Percentiles rank a stretch among this genome's conserved stretches.
Evolutionary conservation across 495 filamentous ascomycete species (phyloP).

Genomic region (Penicillium pancosmium): DNA sequence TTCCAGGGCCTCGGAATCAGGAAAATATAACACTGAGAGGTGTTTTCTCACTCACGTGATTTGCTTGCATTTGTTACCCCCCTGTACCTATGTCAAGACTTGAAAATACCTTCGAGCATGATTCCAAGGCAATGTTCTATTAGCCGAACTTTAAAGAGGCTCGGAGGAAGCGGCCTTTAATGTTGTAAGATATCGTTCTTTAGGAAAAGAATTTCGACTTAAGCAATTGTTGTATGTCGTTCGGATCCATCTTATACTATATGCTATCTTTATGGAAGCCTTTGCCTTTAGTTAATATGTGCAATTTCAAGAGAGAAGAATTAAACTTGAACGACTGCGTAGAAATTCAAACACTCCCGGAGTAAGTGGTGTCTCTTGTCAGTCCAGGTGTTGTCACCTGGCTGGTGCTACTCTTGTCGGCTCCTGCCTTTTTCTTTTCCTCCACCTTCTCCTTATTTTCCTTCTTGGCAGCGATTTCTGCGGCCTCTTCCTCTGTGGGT

Average conservation of each 20-base stretch:
- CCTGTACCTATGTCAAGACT: too few relatives aligned
- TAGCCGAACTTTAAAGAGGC: too few relatives aligned
- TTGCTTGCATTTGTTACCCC: too few relatives aligned
- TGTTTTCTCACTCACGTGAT: too few relatives aligned
- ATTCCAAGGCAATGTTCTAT: too few relatives aligned
- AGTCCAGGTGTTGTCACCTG: conserved; percentile 1
- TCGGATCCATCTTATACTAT: neutral
- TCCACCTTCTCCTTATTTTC: neutral
- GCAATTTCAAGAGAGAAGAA: neutral
- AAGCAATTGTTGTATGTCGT: too few relatives aligned
- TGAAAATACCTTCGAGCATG: too few relatives aligned
- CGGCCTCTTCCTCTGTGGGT: conserved; percentile 1
- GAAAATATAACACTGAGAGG: too few relatives aligned
- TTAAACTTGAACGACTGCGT: neutral
- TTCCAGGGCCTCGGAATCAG: too few relatives aligned
- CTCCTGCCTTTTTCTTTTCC: neutral
- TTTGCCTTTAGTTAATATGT: neutral
- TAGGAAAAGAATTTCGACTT: too few relatives aligned
- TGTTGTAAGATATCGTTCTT: too few relatives aligned
- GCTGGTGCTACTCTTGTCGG: neutral
- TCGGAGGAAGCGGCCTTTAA: too few relatives aligned
- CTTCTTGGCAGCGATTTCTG: neutral
- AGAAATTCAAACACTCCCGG: neutral
- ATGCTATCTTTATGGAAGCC: neutral
- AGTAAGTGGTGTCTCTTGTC: neutral